Conservation (phyloP, 108 stramenopile genomes). For the Fragilaria radians region DNA sequence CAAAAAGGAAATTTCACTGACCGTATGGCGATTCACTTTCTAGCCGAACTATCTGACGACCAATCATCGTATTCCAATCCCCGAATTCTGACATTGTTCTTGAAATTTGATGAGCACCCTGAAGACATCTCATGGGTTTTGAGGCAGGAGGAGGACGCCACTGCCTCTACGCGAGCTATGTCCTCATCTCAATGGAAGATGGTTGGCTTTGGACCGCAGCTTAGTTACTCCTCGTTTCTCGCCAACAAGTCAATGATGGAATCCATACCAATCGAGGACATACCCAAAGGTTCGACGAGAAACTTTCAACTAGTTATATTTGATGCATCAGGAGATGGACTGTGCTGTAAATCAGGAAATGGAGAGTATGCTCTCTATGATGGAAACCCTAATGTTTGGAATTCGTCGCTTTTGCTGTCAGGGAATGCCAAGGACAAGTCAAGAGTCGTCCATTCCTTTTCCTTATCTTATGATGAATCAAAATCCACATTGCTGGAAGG, state of each 20-base stretch:
- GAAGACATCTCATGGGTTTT: neutral
- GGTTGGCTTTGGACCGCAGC: neutral
- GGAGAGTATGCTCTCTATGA: neutral
- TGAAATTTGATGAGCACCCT: neutral
- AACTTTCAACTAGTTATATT: neutral
- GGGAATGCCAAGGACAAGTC: neutral
- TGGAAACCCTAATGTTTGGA: neutral
- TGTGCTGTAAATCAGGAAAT: neutral
- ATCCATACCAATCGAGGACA: neutral
- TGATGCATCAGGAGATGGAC: neutral
- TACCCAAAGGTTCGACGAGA: neutral
- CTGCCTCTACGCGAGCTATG: neutral
- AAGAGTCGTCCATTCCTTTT: neutral
- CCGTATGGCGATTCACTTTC: neutral
- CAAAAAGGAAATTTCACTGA: neutral
- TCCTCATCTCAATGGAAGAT: neutral
- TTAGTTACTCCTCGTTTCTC: neutral
- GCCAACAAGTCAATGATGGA: neutral
- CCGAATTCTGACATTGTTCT: neutral
- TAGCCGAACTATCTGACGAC: neutral
- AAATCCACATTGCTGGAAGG: too few species aligned
- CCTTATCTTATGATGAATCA: neutral
- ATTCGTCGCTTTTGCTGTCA: neutral
- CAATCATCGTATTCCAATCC: neutral
- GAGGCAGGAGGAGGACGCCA: neutral